Evolutionary conservation across 345 rosid genomes (phyloP).

Genomic region (Toxicodendron radicans): DNA sequence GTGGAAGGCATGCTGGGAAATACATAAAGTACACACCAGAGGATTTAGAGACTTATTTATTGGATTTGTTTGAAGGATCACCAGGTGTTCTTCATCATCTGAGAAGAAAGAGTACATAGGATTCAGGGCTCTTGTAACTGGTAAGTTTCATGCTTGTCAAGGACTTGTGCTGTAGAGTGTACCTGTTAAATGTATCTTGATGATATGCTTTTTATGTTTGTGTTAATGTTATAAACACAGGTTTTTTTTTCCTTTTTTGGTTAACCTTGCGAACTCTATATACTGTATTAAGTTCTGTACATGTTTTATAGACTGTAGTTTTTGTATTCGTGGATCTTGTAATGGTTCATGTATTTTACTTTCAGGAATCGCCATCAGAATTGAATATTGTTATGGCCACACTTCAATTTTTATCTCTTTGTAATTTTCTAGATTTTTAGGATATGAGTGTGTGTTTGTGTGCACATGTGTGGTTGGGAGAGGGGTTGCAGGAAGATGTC

Average conservation of each 20-base stretch:
- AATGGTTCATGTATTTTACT: constrained; percentile 19
- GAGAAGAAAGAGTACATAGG: constrained; percentile 69
- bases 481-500: background rate
- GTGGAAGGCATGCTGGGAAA: constrained; percentile 83
- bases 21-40: constrained; percentile 94
- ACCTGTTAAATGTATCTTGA: constrained; percentile 34
- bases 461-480: background rate
- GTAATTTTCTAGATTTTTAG: background rate
- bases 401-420: background rate
- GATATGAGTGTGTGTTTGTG: background rate
- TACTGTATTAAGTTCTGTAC: constrained; percentile 56
- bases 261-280: constrained; percentile 36
- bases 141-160: constrained; percentile 29
- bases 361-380: constrained; percentile 14
- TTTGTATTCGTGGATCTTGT: constrained; percentile 6
- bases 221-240: constrained; percentile 49
- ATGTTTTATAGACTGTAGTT: constrained; percentile 41
- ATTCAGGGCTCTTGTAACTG: constrained; percentile 28
- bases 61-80: constrained; percentile 84
- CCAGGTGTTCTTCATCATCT: constrained; percentile 77
- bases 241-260: constrained; percentile 22
- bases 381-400: constrained; percentile 4
- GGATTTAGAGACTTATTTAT: constrained; percentile 76
- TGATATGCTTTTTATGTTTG: constrained; percentile 32
- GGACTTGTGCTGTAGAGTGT: constrained; percentile 28